Evolutionary conservation across 1,284 basidiomycete species (phyloP).

Genomic region (Trichosporon sp.): DNA sequence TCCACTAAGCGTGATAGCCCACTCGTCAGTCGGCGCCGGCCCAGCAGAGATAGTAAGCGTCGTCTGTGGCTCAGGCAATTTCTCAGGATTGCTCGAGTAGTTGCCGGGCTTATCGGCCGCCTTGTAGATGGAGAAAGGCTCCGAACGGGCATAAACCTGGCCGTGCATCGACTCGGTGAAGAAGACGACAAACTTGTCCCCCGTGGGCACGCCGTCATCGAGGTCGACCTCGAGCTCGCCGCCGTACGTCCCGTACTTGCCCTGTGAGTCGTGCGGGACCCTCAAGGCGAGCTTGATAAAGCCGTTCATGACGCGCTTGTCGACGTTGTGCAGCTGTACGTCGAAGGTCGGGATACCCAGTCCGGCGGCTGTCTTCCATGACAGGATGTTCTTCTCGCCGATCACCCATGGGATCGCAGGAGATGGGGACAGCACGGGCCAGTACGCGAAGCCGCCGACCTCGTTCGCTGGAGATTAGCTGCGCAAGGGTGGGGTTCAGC

Average conservation of each 20-base stretch:
- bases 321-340: constrained; percentile 45
- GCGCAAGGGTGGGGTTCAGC: background rate
- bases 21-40: constrained; percentile 37
- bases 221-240: constrained; percentile 46
- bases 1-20: constrained; percentile 40
- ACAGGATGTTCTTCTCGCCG: constrained; percentile 39
- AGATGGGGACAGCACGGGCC: constrained; percentile 41
- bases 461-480: background rate
- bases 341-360: constrained; percentile 45
- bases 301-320: constrained; percentile 42
- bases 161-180: constrained; percentile 44
- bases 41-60: constrained; percentile 38
- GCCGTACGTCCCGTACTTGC: constrained; percentile 38
- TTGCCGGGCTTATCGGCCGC: constrained; percentile 19
- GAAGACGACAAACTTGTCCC: constrained; percentile 37
- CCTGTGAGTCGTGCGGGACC: constrained; percentile 33
- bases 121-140: constrained; percentile 39
- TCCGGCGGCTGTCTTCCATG: constrained; percentile 42
- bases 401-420: constrained; percentile 40
- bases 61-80: constrained; percentile 8
- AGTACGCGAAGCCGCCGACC: constrained; percentile 26
- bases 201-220: constrained; percentile 29
- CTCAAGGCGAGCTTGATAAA: constrained; percentile 40
- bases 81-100: constrained; percentile 22
- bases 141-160: constrained; percentile 40